Conservation (phyloP, 2,329 filamentous ascomycete genomes). For the Xylaria multiplex region DNA sequence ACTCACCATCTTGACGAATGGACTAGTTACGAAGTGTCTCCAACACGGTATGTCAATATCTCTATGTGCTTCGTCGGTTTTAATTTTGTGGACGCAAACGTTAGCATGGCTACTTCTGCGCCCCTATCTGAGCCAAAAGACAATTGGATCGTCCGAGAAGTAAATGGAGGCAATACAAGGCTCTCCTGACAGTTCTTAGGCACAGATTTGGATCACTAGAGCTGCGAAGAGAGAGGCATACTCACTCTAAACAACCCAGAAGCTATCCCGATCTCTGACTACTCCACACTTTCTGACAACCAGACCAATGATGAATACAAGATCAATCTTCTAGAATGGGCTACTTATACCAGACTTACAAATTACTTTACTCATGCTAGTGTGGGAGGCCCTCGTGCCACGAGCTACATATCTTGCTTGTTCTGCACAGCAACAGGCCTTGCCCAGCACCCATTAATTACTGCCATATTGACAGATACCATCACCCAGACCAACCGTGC, state of each 20-base stretch:
- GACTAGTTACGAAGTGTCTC: neutral
- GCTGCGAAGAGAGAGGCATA: slow-evolving; percentile 5
- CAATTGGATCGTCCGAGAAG: neutral
- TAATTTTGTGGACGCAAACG: neutral
- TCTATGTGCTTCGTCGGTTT: slow-evolving; percentile 13
- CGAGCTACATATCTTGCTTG: neutral
- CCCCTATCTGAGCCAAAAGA: slow-evolving; percentile 5
- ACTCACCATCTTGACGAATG: neutral
- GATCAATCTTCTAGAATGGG: neutral
- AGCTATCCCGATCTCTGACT: neutral
- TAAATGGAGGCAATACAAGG: neutral
- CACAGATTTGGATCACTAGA: slow-evolving; percentile 7
- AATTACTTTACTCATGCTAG: neutral
- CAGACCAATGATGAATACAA: neutral
- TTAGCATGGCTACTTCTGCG: neutral
- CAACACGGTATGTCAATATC: slow-evolving; percentile 3
- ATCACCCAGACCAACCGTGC: too few species aligned
- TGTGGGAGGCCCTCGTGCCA: neutral
- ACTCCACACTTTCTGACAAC: neutral
- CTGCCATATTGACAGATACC: too few species aligned
- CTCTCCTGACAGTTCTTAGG: slow-evolving; percentile 1
- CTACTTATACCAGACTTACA: neutral
- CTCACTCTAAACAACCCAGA: slow-evolving; percentile 8
- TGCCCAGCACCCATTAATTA: too few species aligned
- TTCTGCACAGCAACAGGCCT: too few species aligned